Evolutionary conservation across 805 yeast genomes (phyloP), one percentile per base, ranked within the genome.

Genomic region (Myxozyma melibiosi): DNA sequence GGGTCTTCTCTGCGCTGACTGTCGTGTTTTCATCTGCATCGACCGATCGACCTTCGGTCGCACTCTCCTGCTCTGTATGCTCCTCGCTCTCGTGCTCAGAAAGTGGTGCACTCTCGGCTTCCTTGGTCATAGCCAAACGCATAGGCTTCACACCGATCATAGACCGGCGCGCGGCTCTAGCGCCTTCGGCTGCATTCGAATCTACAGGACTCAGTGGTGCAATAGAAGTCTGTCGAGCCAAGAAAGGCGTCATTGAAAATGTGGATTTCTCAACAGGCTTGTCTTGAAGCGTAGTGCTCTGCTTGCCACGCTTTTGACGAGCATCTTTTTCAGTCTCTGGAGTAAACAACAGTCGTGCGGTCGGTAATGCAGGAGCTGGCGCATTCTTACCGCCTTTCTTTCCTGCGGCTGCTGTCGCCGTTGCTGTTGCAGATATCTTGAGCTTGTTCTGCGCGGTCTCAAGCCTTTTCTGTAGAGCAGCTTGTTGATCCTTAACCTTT

Each of bases 191-290:
- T 3, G n/a, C 28, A 30, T 57, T 53, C 11, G 30, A 38, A 42
- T 53, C 53, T 16, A 55, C 30, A 13, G 62, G 55, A 20, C 54
- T 57, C 37, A 57, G 37, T 14, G 52, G 54, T 22, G 44, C 45
- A 18, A 20, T 14, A 22, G 43, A 31, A 4, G 57, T 33, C 37
- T 49, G 46, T 20, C 62, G 40, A 8, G 56, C 37, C 27, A 58
- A 31, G 25, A 59, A 59, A 8, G 64, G 62, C 4, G 64, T 60
- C 58, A 51, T 57, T 6, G 63, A 57, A 33, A 58, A 58, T 9
- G 45, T 42, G 2, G 64, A 58, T 31, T 58, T 40, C n/a, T 53
- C 64, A 39, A 60, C 28, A 13, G 51, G 31, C 25, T 50, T 53
- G 2, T 24, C 53, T 4, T 34, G 55, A 11, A 9, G 18, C 18